Evolutionary conservation across 805 yeast species (phyloP), one percentile per base, ranked within the genome.

Genomic region (Jamesozyma jinghongensis): DNA sequence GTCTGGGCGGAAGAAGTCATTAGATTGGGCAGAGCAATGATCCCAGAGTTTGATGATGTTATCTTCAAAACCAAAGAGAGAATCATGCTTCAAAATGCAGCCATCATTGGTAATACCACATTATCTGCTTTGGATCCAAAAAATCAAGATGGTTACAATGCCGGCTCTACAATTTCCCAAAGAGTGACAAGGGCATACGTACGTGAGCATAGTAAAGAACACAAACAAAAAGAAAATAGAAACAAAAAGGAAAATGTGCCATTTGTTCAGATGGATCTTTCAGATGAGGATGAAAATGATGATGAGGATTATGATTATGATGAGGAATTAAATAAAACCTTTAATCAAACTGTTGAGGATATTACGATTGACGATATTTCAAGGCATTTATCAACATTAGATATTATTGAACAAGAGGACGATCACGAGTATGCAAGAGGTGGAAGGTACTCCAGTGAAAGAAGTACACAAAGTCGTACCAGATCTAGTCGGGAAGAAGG

Each of bases 1-100:
- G 65, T 69, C 22, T 76, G 83, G 83, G 78, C 81, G 2, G 77
- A 75, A 51, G 81, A 77, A 48, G 82, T 75, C 2, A 75, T 77
- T 40, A 69, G 70, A 44, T 55, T 78, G 41, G 85, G 83, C 1
- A 64, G 85, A 45, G 59, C 78, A 4, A 75, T 77, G 79, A 68
- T 78, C 58, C 81, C 81, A 30, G 63, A 61, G 35, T 61, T 60
- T 42, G 56, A 60, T 35, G 50, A 48, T 8, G 43, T 54, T 7
- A 45, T 62, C 5, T 59, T 58, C 29, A 39, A 39, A 17, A 19
- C 41, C 3, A 39, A 49, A 27, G 47, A 39, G 11, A 37, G 20
- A 22, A n/a, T 25, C 3, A 3, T 12, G 3, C 7, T 34, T 4
- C 14, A 19, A 5, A 33, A 33, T 22, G 12, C 14, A 19, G 14